Evolutionary conservation across 345 rosid genomes (phyloP), one percentile per base, ranked within the genome.

Genomic region (Euphorbia pulcherrima): DNA sequence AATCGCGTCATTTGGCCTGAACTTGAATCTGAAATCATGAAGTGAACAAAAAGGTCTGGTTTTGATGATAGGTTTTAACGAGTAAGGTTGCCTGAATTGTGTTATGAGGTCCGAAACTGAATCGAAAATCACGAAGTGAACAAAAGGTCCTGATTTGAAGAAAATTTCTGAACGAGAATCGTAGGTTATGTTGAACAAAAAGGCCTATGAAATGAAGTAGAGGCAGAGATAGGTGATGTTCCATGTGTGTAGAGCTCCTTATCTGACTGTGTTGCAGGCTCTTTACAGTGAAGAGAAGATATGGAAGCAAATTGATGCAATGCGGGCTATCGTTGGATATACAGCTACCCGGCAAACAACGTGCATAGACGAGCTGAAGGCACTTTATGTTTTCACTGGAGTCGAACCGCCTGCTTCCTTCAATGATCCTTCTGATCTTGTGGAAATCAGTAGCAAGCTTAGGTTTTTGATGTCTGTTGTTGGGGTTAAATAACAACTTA

Each of bases 301-400:
- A 60, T 83, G 93, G 93, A 77, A 81, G 33, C 83, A 85, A 72
- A 81, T 93, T 1, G 72, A 79, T 30, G 84, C 86, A 27, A 39
- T 87, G 79, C 67, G 85, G 29, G 64, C 33, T 58, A 85, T 86
- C 55, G 81, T 87, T 2, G 98, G 98, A 40, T 88, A 86, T 59
- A 77, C 73, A 61, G 84, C 73, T 20, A 70, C 80, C 9, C 74
- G 64, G 2, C 73, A 72, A 33, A 75, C 72, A 5, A 77, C 85
- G 0, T 87, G 77, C 69, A 37, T 71, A 0, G 90, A 85, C 70
- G 98, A 93, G 71, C 46, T 90, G 44, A 86, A 79, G 76, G 86
- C 88, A 6, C 87, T 93, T 27, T 90, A 88, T 71, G 27, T 85
- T 53, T 87, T 90, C 73, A 83, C 82, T 0, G 96, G 97, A 56